Evolutionary conservation across 2,329 filamentous ascomycete species (phyloP), one percentile per base, ranked within the genome.

Genomic region (Fusarium equiseti): DNA sequence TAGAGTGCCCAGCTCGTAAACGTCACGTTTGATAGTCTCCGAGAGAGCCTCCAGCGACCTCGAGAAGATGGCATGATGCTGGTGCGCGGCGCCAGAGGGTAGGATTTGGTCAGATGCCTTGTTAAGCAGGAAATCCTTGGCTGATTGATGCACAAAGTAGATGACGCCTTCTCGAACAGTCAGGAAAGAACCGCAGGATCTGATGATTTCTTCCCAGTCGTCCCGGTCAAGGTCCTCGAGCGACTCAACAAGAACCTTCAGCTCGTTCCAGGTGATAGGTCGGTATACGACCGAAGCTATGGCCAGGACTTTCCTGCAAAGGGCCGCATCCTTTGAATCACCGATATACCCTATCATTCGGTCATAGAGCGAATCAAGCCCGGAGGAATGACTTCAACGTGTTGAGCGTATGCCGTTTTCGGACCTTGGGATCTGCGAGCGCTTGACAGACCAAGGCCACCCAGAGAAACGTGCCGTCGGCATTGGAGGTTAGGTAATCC

Each of bases 101-200:
- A 8, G 24, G 24, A n/a, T n/a, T n/a, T n/a, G n/a, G n/a, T n/a
- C n/a, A n/a, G n/a, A n/a, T n/a, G n/a, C n/a, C 24, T 26, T 26
- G 6, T 26, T 2, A 12, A 22, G n/a, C n/a, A n/a, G n/a, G n/a
- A 20, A 20, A 6, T 42, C 46, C 22, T 54, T 45, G 4, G 27
- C 52, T 3, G 51, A 54, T 5, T 54, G 51, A n/a, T 54, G 38
- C 8, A 16, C 11, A 68, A 83, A 79, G 52, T 73, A 79, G 8
- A 84, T 50, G 1, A 22, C 63, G 3, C 42, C 60, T 1, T 79
- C 52, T 40, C 72, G 73, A 35, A 81, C 16, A 3, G 75, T 81
- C 1, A 85, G 69, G 54, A 84, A 82, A 9, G 80, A 85, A 20
- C 81, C 59, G 11, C 80, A 85, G 6, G 59, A 18, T 4, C 62